These are phyloP conservation scores for Pythium phragmitis DNA, from an alignment of 352 stramenopile genomes.

Conservation along the genomic window DNA sequence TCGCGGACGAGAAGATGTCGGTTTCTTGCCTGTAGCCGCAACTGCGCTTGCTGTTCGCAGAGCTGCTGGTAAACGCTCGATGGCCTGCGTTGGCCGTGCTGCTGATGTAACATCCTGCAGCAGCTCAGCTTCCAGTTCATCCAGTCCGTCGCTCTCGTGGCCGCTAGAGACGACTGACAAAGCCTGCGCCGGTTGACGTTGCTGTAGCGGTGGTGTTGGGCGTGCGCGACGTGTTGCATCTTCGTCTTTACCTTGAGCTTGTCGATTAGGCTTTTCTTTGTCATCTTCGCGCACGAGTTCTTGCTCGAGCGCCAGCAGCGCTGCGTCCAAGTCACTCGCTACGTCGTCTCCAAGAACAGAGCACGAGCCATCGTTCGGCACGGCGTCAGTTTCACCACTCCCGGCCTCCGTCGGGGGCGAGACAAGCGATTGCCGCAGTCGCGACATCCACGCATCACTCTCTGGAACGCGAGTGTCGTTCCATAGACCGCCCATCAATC, in stretches of 20 bases:
- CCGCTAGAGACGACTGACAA: slow-evolving; percentile 30
- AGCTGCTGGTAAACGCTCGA: neutral
- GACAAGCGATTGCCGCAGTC: slow-evolving; percentile 6
- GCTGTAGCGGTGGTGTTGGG: neutral
- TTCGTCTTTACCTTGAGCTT: neutral
- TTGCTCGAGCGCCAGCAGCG: slow-evolving; percentile 16
- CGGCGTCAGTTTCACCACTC: neutral
- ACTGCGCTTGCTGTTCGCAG: neutral
- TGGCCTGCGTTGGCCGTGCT: neutral
- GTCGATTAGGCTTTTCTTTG: neutral
- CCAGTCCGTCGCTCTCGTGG: slow-evolving; percentile 28
- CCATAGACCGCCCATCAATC: slow-evolving; percentile 4
- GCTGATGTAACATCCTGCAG: slow-evolving; percentile 1
- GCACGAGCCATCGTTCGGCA: neutral
- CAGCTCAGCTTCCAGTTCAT: slow-evolving; percentile 53
- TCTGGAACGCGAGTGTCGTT: neutral
- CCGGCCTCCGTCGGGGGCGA: no score
- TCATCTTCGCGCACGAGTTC: slow-evolving; percentile 18
- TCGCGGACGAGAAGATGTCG: neutral
- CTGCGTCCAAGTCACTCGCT: slow-evolving; percentile 15
- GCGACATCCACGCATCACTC: neutral
- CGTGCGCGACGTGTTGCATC: neutral
- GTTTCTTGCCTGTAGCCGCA: neutral
- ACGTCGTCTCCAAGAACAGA: neutral
- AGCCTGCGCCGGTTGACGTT: neutral